phyloP scores from a whole-genome alignment of 78 protist genomes.

The Chrysochromulina parva region DNA sequence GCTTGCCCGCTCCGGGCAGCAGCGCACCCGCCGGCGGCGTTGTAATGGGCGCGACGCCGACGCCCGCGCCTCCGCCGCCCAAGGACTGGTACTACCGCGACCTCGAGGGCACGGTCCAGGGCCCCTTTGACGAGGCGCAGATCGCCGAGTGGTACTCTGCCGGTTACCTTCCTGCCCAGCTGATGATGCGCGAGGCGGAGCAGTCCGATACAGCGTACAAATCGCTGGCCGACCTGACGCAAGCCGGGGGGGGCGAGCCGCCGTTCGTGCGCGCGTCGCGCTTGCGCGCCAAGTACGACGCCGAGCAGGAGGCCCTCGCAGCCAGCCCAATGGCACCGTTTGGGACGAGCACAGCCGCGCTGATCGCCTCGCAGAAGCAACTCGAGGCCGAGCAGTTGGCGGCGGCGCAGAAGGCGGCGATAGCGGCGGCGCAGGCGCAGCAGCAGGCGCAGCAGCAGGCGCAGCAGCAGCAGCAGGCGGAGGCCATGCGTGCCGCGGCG shows the following conservation, averaged over 20 bases:
- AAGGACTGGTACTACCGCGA: conserved; percentile 14
- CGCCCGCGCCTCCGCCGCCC: conserved; percentile 7
- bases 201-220: neutral
- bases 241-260: no score
- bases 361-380: no score
- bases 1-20: neutral
- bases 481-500: neutral
- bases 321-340: no score
- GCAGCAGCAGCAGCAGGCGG: neutral
- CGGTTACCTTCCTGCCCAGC: neutral
- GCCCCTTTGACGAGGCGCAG: conserved; percentile 14
- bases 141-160: neutral
- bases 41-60: neutral
- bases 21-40: neutral
- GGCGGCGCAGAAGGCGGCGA: neutral
- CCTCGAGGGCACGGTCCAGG: neutral
- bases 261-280: neutral
- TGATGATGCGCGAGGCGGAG: neutral
- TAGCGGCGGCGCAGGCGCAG: neutral
- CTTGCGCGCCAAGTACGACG: neutral
- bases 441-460: neutral
- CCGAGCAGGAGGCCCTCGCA: neutral
- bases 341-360: no score
- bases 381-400: neutral
- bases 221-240: neutral